Evolutionary conservation across 2,329 filamentous ascomycete genomes (phyloP), one percentile per base, ranked within the genome.

Genomic region (Aotearoamyces nothofagi): DNA sequence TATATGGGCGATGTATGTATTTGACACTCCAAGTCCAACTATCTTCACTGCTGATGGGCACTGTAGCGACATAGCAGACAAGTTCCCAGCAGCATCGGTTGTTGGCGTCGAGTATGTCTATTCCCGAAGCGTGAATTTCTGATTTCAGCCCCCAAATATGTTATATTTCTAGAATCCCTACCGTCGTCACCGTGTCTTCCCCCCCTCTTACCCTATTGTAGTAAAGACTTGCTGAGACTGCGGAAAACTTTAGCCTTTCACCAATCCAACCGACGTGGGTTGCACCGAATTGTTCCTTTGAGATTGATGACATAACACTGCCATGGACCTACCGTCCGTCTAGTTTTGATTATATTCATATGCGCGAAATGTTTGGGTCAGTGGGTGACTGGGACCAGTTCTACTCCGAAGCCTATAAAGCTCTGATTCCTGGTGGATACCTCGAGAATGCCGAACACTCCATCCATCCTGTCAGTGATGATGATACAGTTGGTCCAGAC

Each of bases 221-320:
- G n/a, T n/a, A n/a, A n/a, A n/a, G n/a, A n/a, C n/a, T n/a, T 20
- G 19, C 19, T 20, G 19, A 20, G n/a, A n/a, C n/a, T 20, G 19
- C n/a, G 19, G 19, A n/a, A 8, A 20, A 20, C 19, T n/a, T n/a
- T n/a, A n/a, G 50, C 22, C 36, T 50, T 6, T 47, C 45, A 3
- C 43, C 42, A 9, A 46, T 50, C 7, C 44, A 50, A 30, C 44
- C 46, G 1, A 52, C 52, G 5, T 61, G 61, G 44, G 59, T 73
- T 6, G 69, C 69, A 2, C 54, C 58, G 22, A 78, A 78, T 38
- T 66, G 70, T 36, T 57, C 62, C 27, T 78, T 78, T 39, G 59
- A 73, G 26, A 62, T 78, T 24, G 72, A 78, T 42, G 72, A 78
- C 40, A 62, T 38, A 5, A 39, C 40, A 12, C 17, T 31, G 2